phyloP scores from a whole-genome alignment of 192 early-diverging fungal genomes.

The Coemansia reversa region DNA sequence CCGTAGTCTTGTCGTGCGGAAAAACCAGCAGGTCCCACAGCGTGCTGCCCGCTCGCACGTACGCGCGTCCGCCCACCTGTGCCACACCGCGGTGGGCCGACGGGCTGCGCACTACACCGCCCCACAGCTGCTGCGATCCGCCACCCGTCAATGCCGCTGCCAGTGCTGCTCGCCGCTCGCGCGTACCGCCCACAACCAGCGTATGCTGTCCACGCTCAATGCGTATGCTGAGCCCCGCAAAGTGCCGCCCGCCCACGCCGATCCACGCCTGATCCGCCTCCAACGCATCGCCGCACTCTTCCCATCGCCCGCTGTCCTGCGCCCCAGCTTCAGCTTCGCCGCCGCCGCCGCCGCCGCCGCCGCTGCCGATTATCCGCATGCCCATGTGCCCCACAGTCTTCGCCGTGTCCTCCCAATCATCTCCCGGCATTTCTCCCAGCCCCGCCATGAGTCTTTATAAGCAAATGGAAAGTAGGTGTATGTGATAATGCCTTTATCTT shows the following conservation, averaged over 20 bases:
- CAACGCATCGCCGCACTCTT: conserved; percentile 4
- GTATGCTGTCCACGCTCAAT: conserved; percentile 35
- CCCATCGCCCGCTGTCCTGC: conserved; percentile 3
- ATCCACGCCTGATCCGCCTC: conserved; percentile 14
- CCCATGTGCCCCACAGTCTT: neutral
- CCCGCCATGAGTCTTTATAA: neutral
- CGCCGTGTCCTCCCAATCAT: neutral
- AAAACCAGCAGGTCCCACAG: conserved; percentile 49
- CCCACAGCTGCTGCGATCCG: neutral
- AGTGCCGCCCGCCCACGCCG: conserved; percentile 7
- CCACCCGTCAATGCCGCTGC: conserved; percentile 19
- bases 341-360: conserved; percentile 4
- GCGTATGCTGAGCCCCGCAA: conserved; percentile 22
- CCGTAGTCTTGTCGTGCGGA: conserved; percentile 46
- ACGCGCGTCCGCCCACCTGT: conserved; percentile 13
- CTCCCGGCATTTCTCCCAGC: neutral
- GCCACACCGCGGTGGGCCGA: conserved; percentile 17
- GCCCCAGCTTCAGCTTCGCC: neutral
- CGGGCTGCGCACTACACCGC: conserved; percentile 17
- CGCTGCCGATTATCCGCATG: conserved; percentile 10
- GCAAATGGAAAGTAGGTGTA: neutral
- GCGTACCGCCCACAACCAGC: conserved; percentile 28
- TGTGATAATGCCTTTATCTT: neutral
- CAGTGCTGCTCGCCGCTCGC: conserved; percentile 19
- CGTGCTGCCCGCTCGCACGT: conserved; percentile 38